These are phyloP conservation scores for Aspergillus uvarum DNA, from an alignment of 2,329 filamentous ascomycete species.

Conservation along the genomic window DNA sequence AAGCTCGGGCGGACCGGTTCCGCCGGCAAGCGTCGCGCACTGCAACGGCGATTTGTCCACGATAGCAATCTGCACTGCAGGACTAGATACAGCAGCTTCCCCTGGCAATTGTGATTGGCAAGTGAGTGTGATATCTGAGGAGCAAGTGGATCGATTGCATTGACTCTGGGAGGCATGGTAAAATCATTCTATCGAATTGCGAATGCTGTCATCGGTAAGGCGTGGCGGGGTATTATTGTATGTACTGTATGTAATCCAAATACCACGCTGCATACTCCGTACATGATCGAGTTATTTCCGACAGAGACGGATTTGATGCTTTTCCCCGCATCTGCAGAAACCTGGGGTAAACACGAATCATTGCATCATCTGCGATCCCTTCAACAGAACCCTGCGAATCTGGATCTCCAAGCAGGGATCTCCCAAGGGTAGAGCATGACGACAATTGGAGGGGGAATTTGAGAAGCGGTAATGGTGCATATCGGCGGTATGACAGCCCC, in stretches of 20 bases:
- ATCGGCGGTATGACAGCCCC: slow-evolving; percentile 11
- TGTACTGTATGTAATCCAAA: not conserved
- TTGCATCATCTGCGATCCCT: not conserved
- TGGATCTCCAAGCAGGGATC: not conserved
- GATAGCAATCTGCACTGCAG: not conserved
- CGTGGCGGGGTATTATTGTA: slow-evolving; percentile 14
- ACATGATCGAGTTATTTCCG: not conserved
- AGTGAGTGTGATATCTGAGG: not conserved
- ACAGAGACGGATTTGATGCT: not conserved
- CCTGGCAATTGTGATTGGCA: not conserved
- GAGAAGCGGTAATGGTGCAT: not conserved
- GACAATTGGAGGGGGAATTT: not conserved
- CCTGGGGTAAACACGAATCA: not conserved
- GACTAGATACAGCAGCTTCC: not conserved
- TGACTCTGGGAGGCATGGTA: not conserved
- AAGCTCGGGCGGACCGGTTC: slow-evolving; percentile 19
- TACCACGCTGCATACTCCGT: not conserved
- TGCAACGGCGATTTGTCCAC: not conserved
- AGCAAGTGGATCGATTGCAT: not conserved
- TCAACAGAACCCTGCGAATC: not conserved
- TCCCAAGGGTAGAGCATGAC: not conserved
- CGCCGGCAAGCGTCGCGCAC: slow-evolving; percentile 7
- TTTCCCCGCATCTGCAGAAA: not conserved
- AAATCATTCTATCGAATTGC: not conserved
- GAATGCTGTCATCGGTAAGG: slow-evolving; percentile 24